Evolutionary conservation across 1,284 basidiomycete genomes (phyloP), one percentile per base, ranked within the genome.

Genomic region (Stygiomarasmius scandens): DNA sequence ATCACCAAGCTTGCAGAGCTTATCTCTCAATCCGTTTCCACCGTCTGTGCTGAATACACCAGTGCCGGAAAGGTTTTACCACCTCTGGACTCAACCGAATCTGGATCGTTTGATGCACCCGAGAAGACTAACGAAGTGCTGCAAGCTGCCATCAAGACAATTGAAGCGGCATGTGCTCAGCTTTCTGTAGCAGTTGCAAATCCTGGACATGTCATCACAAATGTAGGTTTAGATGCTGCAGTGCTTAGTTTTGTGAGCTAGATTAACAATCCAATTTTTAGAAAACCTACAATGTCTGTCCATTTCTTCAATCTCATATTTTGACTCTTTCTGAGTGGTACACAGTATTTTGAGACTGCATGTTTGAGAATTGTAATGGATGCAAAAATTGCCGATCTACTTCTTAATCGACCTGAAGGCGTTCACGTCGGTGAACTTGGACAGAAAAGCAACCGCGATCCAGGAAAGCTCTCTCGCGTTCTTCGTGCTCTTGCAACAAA

Each of bases 381-480:
- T 9, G 58, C 63, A 11, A 68, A 65, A 49, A 68, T 77, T 34
- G 63, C 75, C 0, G 73, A 75, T 56, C 62, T 72, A 27, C 64
- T 76, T 2, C 56, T n/a, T n/a, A n/a, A n/a, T n/a, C n/a, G n/a
- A n/a, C n/a, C n/a, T n/a, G n/a, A n/a, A n/a, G n/a, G n/a, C n/a
- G n/a, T n/a, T n/a, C n/a, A n/a, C n/a, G n/a, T n/a, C n/a, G n/a
- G n/a, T n/a, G n/a, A n/a, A n/a, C n/a, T n/a, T n/a, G n/a, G n/a
- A n/a, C n/a, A n/a, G n/a, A n/a, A n/a, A n/a, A n/a, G n/a, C n/a
- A n/a, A n/a, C n/a, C n/a, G n/a, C n/a, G n/a, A n/a, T n/a, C n/a
- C n/a, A n/a, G n/a, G n/a, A n/a, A n/a, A n/a, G n/a, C n/a, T n/a
- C n/a, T n/a, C n/a, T n/a, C n/a, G n/a, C n/a, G n/a, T n/a, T n/a